Evolutionary conservation across 2,329 filamentous ascomycete genomes (phyloP), one percentile per base, ranked within the genome.

Genomic region (Cryphonectria parasitica): DNA sequence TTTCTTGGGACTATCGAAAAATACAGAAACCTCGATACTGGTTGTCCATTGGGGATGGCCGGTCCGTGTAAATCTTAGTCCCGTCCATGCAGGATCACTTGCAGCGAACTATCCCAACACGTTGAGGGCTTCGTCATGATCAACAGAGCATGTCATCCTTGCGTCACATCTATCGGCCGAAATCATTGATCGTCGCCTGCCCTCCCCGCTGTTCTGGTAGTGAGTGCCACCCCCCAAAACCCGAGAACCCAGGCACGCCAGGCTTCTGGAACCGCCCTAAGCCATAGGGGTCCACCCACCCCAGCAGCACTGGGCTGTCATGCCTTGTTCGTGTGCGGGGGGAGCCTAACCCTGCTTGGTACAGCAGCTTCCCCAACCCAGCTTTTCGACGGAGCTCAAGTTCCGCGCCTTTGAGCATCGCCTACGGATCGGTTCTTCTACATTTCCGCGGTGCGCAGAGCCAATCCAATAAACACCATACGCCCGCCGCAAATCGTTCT

Each of bases 201-300:
- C 52, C 49, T 28, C n/a, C 25, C 54, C 25, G 28, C 28, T 31
- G 25, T 17, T 58, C 25, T 34, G 28, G 52, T 13, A 56, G 10
- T 56, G 52, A 19, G 54, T 56, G 54, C 25, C 54, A 34, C 28
- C 54, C 52, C 25, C 52, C 52, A n/a, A 13, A 56, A 28, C 13
- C 25, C 25, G 52, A 60, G 28, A 19, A 61, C 36, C 36, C 36
- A 39, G 36, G 36, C 19, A 19, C 3, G 17, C 63, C 45, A 52
- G 63, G 45, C 31, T 49, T 65, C 63, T 65, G 63, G 63, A 65
- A 52, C 63, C 63, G 19, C 28, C 63, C 43, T n/a, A 65, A 54
- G n/a, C 43, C 4, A 34, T 31, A 49, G 43, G 63, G 63, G 41
- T 49, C 63, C 43, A 34, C 28, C 31, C 45, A 34, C 63, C 28